A percentile compares a stretch with the other conserved stretches of the same genome.
phyloP scores from a whole-genome alignment of 805 yeast species.

The Soucietia sequanensis region DNA sequence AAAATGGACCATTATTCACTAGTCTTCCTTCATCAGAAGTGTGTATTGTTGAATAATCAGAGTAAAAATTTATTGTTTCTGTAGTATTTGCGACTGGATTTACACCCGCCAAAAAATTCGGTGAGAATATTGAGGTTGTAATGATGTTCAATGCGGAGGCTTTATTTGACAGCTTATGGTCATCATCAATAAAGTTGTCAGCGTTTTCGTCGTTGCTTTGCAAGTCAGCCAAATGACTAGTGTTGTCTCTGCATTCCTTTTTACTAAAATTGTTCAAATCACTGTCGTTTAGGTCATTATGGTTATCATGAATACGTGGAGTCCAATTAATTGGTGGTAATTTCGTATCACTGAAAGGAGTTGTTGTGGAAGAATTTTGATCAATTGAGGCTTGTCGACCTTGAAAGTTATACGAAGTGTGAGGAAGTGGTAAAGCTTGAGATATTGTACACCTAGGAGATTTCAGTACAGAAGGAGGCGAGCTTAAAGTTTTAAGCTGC shows the following conservation, averaged over 20 bases:
- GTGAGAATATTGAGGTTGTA: neutral
- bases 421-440: too few relatives aligned
- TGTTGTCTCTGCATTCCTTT: neutral
- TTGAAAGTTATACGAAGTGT: too few relatives aligned
- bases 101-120: conserved; percentile 13
- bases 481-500: too few relatives aligned
- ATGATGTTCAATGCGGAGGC: neutral
- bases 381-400: too few relatives aligned
- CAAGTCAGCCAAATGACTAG: neutral
- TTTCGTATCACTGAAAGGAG: neutral
- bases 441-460: neutral
- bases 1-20: conserved; percentile 51
- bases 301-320: neutral
- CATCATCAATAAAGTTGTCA: neutral
- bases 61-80: conserved; percentile 41
- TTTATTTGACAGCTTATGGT: neutral
- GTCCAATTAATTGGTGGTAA: conserved; percentile 12
- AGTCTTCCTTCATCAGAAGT: conserved; percentile 36
- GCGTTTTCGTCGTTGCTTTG: neutral
- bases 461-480: too few relatives aligned
- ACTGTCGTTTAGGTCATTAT: neutral
- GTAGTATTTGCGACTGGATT: conserved; percentile 22
- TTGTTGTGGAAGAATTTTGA: too few relatives aligned
- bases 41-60: conserved; percentile 42
- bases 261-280: neutral